Evolutionary conservation across 169 alveolate genomes (phyloP).

Genomic region (Plasmodium reichenowi): DNA sequence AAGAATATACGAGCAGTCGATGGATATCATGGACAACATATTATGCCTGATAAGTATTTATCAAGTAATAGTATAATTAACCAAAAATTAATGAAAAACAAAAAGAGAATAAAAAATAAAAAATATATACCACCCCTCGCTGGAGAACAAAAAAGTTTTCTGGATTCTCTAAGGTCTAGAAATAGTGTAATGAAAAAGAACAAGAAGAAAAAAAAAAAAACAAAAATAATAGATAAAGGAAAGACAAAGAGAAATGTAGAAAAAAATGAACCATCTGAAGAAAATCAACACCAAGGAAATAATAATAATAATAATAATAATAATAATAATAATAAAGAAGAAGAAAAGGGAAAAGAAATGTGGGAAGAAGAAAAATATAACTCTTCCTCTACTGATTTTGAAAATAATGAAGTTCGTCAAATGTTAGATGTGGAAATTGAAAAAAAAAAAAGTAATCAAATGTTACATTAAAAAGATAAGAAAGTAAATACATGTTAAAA

Average conservation of each 20-base stretch:
- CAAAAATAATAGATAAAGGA: constrained; percentile 14
- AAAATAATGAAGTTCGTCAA: constrained; percentile 71
- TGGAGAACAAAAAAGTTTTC: constrained; percentile 2
- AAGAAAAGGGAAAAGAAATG: constrained; percentile 17
- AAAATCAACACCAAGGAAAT: constrained; percentile 1
- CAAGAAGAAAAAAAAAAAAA: constrained; percentile 8
- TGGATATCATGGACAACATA: not conserved
- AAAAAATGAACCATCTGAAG: constrained; percentile 50
- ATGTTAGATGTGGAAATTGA: constrained; percentile 58
- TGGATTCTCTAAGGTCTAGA: too few species aligned
- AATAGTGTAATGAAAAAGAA: not conserved
- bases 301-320: constrained; percentile 14
- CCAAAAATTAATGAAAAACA: not conserved
- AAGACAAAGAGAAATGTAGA: constrained; percentile 27
- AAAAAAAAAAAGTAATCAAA: constrained; percentile 37
- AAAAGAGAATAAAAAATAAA: constrained; percentile 3
- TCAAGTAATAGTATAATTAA: constrained; percentile 2
- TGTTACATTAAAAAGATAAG: not conserved
- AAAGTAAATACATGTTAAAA: not conserved
- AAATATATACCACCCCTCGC: not conserved
- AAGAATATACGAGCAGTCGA: not conserved
- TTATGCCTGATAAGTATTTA: not conserved
- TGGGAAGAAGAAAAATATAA: constrained; percentile 9
- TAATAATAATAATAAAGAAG: constrained; percentile 19
- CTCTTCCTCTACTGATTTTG: constrained; percentile 34